These are phyloP conservation scores for Lichtheimia ornata DNA, from an alignment of 371 early-diverging fungal genomes.

Conservation along the genomic window DNA sequence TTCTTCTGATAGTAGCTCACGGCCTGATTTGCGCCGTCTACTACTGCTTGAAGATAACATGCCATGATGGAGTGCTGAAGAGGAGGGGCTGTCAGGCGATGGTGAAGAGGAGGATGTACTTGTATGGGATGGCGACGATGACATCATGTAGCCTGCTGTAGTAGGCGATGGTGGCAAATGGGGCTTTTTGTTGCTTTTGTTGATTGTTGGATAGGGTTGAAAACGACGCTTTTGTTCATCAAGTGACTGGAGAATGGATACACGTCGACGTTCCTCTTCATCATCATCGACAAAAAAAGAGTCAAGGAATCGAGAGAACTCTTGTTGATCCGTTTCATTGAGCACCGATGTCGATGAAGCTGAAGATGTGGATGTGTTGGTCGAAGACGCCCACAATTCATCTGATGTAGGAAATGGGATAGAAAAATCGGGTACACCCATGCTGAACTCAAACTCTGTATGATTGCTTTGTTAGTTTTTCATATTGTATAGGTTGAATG, in stretches of 20 bases:
- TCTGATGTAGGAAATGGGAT: constrained; percentile 35
- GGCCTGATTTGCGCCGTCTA: constrained; percentile 33
- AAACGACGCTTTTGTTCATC: constrained; percentile 35
- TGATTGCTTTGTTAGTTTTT: neutral
- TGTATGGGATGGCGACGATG: too few relatives aligned
- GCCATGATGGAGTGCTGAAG: too few relatives aligned
- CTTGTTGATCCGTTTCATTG: constrained; percentile 43
- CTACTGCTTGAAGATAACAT: neutral
- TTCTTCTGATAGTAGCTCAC: constrained; percentile 79
- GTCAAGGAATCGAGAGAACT: constrained; percentile 45
- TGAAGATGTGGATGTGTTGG: neutral
- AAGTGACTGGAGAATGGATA: constrained; percentile 37
- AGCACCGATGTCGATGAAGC: constrained; percentile 14
- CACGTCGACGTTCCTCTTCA: constrained; percentile 37
- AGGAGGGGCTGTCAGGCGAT: neutral
- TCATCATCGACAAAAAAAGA: constrained; percentile 42
- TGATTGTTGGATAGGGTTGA: neutral
- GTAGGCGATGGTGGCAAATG: neutral
- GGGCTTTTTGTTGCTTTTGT: constrained; percentile 17
- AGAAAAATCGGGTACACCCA: constrained; percentile 48
- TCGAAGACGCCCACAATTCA: neutral
- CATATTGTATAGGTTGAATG: neutral
- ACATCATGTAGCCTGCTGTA: neutral
- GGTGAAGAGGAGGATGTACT: neutral
- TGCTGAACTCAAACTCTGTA: constrained; percentile 46